Evolutionary conservation across 371 early-diverging fungal genomes (phyloP).

Genomic region (Rhizopus sp.): DNA sequence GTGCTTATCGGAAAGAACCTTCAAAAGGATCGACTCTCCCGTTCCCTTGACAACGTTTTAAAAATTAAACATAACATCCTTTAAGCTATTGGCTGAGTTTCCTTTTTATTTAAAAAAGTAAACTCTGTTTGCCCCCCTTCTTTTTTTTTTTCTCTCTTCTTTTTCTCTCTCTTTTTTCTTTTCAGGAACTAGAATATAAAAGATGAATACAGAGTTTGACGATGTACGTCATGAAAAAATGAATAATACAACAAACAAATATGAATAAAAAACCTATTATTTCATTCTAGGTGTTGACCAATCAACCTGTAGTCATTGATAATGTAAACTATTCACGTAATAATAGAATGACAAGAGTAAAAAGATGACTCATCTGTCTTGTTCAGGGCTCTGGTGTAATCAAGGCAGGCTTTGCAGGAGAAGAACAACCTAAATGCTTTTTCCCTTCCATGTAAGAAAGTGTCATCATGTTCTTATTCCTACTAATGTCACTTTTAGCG

Average conservation of each 20-base stretch:
- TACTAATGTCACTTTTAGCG: constrained; percentile 47
- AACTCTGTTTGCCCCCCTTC: neutral
- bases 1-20: constrained; percentile 74
- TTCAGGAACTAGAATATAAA: constrained; percentile 5
- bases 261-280: constrained; percentile 3
- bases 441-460: constrained; percentile 82
- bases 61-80: constrained; percentile 22
- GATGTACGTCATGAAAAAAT: constrained; percentile 30
- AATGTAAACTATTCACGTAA: constrained; percentile 50
- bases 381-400: constrained; percentile 93
- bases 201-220: constrained; percentile 55
- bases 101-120: neutral
- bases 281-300: constrained; percentile 77
- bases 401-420: constrained; percentile 98
- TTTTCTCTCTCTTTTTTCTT: neutral
- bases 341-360: neutral
- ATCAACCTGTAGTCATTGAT: constrained; percentile 85
- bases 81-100: constrained; percentile 9
- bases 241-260: too few species aligned
- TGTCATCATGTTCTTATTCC: neutral
- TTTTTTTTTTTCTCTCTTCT: constrained; percentile 4
- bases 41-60: constrained; percentile 40
- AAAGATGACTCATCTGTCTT: constrained; percentile 19
- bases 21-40: constrained; percentile 39
- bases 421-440: constrained; percentile 91